phyloP scores from a whole-genome alignment of 2,329 filamentous ascomycete genomes.

The Aaosphaeria pasadenensis region DNA sequence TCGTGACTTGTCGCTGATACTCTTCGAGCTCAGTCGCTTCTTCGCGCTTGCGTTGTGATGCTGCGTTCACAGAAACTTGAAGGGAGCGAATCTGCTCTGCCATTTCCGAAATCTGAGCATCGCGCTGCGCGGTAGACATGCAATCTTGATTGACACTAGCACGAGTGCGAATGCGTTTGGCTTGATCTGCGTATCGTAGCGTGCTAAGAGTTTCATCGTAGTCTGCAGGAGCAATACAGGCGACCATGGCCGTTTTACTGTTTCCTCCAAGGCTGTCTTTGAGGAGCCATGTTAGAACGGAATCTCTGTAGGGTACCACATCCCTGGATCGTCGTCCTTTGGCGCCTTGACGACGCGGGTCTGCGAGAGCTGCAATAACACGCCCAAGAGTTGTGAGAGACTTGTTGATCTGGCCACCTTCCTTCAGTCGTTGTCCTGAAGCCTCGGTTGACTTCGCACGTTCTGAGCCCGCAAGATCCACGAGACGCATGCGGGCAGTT shows the following conservation, averaged over 20 bases:
- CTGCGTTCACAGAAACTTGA: conserved; percentile 67
- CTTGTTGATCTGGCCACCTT: conserved; percentile 99
- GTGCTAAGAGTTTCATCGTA: conserved; percentile 97
- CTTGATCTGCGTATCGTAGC: conserved; percentile 93
- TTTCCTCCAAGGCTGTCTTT: conserved; percentile 96
- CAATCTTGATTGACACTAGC: conserved; percentile 95
- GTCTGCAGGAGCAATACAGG: conserved; percentile 90
- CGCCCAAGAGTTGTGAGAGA: conserved; percentile 92
- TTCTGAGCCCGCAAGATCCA: conserved; percentile 93
- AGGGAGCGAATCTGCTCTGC: conserved; percentile 86
- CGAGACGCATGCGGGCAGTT: conserved; percentile 86
- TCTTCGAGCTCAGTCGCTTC: conserved; percentile 85
- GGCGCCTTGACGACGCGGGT: conserved; percentile 55
- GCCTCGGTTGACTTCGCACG: conserved; percentile 94
- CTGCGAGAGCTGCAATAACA: conserved; percentile 86
- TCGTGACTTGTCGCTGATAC: conserved; percentile 85
- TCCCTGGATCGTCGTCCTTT: conserved; percentile 49
- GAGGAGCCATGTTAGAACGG: conserved; percentile 77
- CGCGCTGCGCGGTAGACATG: conserved; percentile 85
- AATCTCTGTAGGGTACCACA: conserved; percentile 90
- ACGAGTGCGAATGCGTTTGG: conserved; percentile 92
- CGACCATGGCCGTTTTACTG: conserved; percentile 98
- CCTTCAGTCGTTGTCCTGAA: conserved; percentile 82
- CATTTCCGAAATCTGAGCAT: conserved; percentile 93
- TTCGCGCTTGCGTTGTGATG: conserved; percentile 67